Percentiles rank a stretch among this genome's conserved stretches.
Evolutionary conservation across 2,329 filamentous ascomycete species (phyloP).

Genomic region (Amauroascus niger): DNA sequence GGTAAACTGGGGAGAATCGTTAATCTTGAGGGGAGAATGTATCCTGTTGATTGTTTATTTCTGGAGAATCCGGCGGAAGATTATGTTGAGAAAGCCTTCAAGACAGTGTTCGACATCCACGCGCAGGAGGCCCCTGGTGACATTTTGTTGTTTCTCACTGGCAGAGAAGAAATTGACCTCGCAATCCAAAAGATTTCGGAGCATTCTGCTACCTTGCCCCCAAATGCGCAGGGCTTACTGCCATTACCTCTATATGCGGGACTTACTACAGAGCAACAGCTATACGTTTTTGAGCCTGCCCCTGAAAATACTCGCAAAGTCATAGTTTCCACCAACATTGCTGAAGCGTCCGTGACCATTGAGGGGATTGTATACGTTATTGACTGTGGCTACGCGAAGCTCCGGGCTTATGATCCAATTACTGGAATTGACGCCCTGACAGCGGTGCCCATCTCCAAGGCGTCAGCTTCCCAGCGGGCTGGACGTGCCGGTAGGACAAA

Average conservation of each 20-base stretch:
- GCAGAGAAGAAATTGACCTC: constrained; percentile 82
- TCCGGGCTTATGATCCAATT: constrained; percentile 71
- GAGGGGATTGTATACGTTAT: constrained; percentile 85
- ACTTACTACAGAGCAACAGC: constrained; percentile 79
- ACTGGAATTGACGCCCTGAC: constrained; percentile 85
- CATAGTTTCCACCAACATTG: constrained; percentile 89
- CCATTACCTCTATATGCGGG: constrained; percentile 81
- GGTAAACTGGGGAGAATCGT: constrained; percentile 55
- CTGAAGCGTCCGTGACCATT: constrained; percentile 91
- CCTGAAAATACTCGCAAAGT: constrained; percentile 79
- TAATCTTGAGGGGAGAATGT: constrained; percentile 76
- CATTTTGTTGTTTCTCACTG: constrained; percentile 83
- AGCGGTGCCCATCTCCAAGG: constrained; percentile 72
- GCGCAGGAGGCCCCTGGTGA: constrained; percentile 70
- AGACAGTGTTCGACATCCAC: constrained; percentile 82
- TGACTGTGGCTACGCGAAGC: constrained; percentile 83
- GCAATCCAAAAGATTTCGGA: constrained; percentile 72
- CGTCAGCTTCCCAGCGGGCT: constrained; percentile 82
- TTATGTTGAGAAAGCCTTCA: constrained; percentile 73
- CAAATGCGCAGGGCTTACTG: constrained; percentile 51
- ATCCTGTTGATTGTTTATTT: constrained; percentile 80
- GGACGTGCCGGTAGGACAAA: constrained; percentile 82
- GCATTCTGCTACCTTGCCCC: constrained; percentile 53
- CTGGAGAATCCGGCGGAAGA: constrained; percentile 68
- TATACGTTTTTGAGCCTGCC: constrained; percentile 83